Evolutionary conservation across 106 monocot genomes (phyloP), one percentile per base, ranked within the genome.

Genomic region (Narthecium ossifragum): DNA sequence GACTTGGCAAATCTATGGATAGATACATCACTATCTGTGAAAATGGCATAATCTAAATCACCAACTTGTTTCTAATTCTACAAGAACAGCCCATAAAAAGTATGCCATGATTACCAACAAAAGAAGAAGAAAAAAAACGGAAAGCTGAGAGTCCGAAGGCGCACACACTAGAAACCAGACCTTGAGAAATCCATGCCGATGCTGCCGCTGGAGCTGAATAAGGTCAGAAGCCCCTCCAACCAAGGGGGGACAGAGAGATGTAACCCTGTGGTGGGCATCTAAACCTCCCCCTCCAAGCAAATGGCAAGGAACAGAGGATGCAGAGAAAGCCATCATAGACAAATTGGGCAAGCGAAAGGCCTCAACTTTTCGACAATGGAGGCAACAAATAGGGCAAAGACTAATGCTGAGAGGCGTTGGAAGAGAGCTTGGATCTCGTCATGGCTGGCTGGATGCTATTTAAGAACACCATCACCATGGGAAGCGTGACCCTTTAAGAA

Each of bases 281-380:
- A 75, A 51, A 20, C 61, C 78, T 18, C 20, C 52, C 10, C 25
- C 38, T 23, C 54, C 64, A 28, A 59, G n/a, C 24, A 75, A 67
- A 55, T 80, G 70, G 63, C 68, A 63, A 12, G 86, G 72, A 43
- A 72, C 34, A 18, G 69, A 67, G 34, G 75, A 63, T 53, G 83
- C 64, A 27, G 78, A 68, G 32, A 87, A 67, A 41, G 87, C 87
- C 92, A 92, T 92, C 61, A 27, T 15, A 29, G 6, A 25, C 30
- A 31, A 52, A 15, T 13, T 13, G 18, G 10, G 5, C 33, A 21
- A 57, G 24, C 10, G 21, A 50, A 31, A 15, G 23, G 34, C n/a
- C n/a, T n/a, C n/a, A n/a, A n/a, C n/a, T n/a, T n/a, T n/a, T n/a
- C n/a, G 43, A 25, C 20, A 70, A 11, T 50, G 22, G 46, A 7